Conservation (phyloP, 1,284 basidiomycete genomes). For the Ustilago crameri region DNA sequence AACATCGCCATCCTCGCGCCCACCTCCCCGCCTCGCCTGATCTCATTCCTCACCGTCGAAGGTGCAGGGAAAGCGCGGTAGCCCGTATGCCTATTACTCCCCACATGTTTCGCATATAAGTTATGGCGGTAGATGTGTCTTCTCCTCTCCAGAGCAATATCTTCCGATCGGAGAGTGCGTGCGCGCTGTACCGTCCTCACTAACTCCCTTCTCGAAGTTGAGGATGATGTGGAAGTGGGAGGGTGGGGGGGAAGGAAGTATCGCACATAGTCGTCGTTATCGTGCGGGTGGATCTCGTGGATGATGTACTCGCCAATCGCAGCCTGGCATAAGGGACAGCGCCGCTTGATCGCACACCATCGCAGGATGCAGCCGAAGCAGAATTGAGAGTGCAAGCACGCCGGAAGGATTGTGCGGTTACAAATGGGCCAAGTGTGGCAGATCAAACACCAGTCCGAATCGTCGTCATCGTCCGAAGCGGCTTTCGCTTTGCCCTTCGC, state of each 20-base stretch:
- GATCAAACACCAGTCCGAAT: conserved; percentile 63
- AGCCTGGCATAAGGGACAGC: conserved; percentile 65
- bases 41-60: conserved; percentile 22
- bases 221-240: neutral
- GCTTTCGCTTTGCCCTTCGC: neutral
- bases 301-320: conserved; percentile 57
- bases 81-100: conserved; percentile 60
- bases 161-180: no score
- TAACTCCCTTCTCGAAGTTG: neutral
- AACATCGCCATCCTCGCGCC: conserved; percentile 48
- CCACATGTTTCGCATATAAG: conserved; percentile 63
- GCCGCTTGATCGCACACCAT: conserved; percentile 61
- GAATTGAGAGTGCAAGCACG: conserved; percentile 65
- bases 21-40: neutral
- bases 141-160: conserved; percentile 39
- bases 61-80: conserved; percentile 54
- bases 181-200: no score
- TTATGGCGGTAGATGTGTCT: conserved; percentile 56
- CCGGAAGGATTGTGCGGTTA: conserved; percentile 62
- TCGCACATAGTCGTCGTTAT: conserved; percentile 64
- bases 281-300: conserved; percentile 58
- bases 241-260: conserved; percentile 50
- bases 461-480: conserved; percentile 9
- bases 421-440: conserved; percentile 58
- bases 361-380: conserved; percentile 67